Conservation (phyloP, 352 stramenopile genomes). For the Aphanomyces invadans region DNA sequence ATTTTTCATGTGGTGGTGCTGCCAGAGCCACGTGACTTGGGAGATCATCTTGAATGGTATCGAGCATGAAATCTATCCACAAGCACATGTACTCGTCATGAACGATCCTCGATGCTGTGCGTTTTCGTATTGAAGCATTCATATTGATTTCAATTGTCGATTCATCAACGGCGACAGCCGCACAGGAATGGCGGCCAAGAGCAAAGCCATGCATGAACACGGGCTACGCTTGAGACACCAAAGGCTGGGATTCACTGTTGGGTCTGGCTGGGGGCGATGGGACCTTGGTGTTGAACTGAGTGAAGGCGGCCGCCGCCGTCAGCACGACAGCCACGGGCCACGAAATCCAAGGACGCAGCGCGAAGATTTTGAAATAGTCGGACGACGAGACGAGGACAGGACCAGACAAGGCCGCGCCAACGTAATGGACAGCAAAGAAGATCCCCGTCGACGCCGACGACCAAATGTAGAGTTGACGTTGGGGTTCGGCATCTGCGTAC, state of each 20-base stretch:
- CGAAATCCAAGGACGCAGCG: conserved; percentile 1
- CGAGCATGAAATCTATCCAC: no score
- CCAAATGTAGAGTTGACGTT: background rate
- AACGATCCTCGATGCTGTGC: no score
- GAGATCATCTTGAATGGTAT: no score
- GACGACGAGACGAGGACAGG: background rate
- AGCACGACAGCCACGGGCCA: background rate
- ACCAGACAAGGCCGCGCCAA: background rate
- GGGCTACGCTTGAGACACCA: background rate
- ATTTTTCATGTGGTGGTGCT: no score
- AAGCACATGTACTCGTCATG: no score
- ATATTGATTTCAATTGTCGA: no score
- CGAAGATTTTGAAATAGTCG: conserved; percentile 15
- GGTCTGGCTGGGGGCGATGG: background rate
- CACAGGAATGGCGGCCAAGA: background rate
- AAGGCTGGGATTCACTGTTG: background rate
- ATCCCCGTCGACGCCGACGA: background rate
- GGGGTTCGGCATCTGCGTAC: background rate
- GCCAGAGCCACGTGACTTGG: no score
- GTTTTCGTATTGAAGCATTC: no score
- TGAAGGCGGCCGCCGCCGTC: background rate
- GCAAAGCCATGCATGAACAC: background rate
- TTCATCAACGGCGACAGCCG: background rate
- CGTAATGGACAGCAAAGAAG: conserved; percentile 12
- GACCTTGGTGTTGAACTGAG: background rate